Conservation (phyloP, 768 basidiomycete species). For the Ramaria sp. region DNA sequence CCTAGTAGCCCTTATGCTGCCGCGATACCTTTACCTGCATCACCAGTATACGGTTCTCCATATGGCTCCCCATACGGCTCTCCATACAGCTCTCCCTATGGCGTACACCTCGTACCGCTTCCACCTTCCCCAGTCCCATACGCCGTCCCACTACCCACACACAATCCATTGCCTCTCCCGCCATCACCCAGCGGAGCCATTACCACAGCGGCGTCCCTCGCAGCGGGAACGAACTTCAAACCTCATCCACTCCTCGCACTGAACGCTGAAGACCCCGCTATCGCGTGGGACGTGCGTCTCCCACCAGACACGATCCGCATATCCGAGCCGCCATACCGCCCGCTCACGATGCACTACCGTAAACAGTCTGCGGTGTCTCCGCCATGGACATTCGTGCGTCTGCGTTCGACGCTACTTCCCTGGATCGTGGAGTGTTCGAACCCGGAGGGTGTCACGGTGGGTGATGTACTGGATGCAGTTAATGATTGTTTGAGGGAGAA, state of each 20-base stretch:
- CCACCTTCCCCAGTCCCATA: slow-evolving; percentile 4
- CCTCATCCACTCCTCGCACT: slow-evolving; percentile 6
- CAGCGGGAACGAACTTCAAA: slow-evolving; percentile 1
- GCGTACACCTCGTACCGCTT: not conserved
- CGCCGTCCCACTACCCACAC: not conserved
- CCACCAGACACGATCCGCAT: slow-evolving; percentile 1
- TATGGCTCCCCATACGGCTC: not conserved
- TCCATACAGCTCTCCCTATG: not conserved
- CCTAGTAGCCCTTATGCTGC: not conserved
- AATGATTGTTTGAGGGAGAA: slow-evolving; percentile 1
- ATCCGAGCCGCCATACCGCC: not conserved
- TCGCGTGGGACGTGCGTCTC: slow-evolving; percentile 5
- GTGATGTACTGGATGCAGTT: slow-evolving; percentile 1
- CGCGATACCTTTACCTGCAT: not conserved
- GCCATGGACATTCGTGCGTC: slow-evolving; percentile 8
- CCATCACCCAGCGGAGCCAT: not conserved
- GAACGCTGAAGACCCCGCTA: slow-evolving; percentile 1
- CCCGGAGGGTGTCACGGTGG: not conserved
- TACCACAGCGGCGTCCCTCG: not conserved
- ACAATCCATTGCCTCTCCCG: slow-evolving; percentile 1
- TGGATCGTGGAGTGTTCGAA: slow-evolving; percentile 7
- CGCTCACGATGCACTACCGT: not conserved
- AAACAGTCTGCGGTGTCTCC: slow-evolving; percentile 4
- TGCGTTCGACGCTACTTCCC: not conserved
- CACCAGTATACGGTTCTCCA: not conserved